These are phyloP conservation scores for Ogataea trehaloabstinens DNA, from an alignment of 805 yeast genomes.

Conservation along the genomic window DNA sequence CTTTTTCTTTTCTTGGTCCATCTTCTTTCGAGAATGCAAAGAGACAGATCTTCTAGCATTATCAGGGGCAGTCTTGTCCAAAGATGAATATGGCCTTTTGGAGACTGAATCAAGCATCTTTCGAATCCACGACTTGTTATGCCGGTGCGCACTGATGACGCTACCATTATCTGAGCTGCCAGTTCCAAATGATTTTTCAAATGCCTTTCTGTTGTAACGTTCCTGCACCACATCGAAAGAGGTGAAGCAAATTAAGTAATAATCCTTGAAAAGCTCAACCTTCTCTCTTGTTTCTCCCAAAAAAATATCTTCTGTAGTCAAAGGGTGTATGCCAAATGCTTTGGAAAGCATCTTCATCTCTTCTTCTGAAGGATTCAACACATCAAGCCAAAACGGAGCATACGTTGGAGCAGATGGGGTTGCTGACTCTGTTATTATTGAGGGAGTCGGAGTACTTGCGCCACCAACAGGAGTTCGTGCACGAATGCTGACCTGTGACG, in stretches of 20 bases:
- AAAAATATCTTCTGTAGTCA: slow-evolving; percentile 93
- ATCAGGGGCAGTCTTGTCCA: slow-evolving; percentile 1
- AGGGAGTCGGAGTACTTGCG: slow-evolving; percentile 26
- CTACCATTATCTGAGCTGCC: slow-evolving; percentile 17
- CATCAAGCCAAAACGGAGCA: slow-evolving; percentile 90
- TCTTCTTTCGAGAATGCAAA: slow-evolving; percentile 17
- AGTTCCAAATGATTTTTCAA: slow-evolving; percentile 21
- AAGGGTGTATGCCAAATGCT: slow-evolving; percentile 92
- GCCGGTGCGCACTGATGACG: slow-evolving; percentile 14
- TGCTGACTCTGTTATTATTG: slow-evolving; percentile 19
- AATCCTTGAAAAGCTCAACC: slow-evolving; percentile 87
- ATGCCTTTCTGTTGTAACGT: slow-evolving; percentile 40
- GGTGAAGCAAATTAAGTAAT: slow-evolving; percentile 88
- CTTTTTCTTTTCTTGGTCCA: slow-evolving; percentile 13
- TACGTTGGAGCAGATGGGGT: slow-evolving; percentile 24
- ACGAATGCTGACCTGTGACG: slow-evolving; percentile 14
- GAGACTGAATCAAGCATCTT: slow-evolving; percentile 6
- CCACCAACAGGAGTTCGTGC: slow-evolving; percentile 16
- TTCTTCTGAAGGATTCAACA: slow-evolving; percentile 90
- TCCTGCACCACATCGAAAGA: slow-evolving; percentile 80
- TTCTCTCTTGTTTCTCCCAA: slow-evolving; percentile 93
- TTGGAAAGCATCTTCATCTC: slow-evolving; percentile 91
- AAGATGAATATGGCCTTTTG: slow-evolving; percentile 3
- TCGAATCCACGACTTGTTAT: slow-evolving; percentile 12
- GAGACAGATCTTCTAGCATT: slow-evolving; percentile 12